A percentile compares a stretch with the other conserved stretches of the same genome.
These are phyloP conservation scores for Strobilomyces dryophilus DNA, from an alignment of 768 basidiomycete species.

Conservation along the genomic window DNA sequence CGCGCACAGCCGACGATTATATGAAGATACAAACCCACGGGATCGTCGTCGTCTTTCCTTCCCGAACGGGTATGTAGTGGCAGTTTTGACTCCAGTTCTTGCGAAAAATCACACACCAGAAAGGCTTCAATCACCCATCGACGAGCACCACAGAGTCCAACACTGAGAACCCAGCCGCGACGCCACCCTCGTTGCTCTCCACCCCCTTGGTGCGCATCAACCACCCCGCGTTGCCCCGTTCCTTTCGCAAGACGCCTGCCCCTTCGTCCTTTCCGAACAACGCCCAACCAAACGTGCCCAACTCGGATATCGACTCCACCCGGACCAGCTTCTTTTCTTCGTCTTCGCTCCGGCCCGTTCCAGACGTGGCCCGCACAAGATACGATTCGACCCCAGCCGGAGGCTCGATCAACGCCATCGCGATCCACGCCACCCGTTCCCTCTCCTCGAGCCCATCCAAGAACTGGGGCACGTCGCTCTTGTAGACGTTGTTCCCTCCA, in stretches of 20 bases:
- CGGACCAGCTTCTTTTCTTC: slow-evolving; percentile 36
- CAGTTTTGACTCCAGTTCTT: no score
- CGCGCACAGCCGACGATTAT: no score
- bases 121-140: neutral
- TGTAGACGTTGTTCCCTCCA: slow-evolving; percentile 95
- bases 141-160: slow-evolving; percentile 67
- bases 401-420: slow-evolving; percentile 88
- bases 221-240: slow-evolving; percentile 75
- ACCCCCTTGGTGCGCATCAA: slow-evolving; percentile 86
- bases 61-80: no score
- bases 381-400: slow-evolving; percentile 66
- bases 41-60: no score
- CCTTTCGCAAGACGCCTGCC: slow-evolving; percentile 32
- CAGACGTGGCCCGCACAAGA: slow-evolving; percentile 65
- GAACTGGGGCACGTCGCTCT: slow-evolving; percentile 72
- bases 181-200: slow-evolving; percentile 69
- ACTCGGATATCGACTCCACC: slow-evolving; percentile 77
- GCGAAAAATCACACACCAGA: no score
- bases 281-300: slow-evolving; percentile 90
- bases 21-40: no score
- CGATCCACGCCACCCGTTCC: slow-evolving; percentile 86
- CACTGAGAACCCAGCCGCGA: slow-evolving; percentile 60
- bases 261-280: slow-evolving; percentile 56
- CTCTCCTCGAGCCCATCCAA: slow-evolving; percentile 54
- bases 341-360: neutral